These are phyloP conservation scores for Polyporus arcularius DNA, from an alignment of 768 basidiomycete species.

Conservation along the genomic window DNA sequence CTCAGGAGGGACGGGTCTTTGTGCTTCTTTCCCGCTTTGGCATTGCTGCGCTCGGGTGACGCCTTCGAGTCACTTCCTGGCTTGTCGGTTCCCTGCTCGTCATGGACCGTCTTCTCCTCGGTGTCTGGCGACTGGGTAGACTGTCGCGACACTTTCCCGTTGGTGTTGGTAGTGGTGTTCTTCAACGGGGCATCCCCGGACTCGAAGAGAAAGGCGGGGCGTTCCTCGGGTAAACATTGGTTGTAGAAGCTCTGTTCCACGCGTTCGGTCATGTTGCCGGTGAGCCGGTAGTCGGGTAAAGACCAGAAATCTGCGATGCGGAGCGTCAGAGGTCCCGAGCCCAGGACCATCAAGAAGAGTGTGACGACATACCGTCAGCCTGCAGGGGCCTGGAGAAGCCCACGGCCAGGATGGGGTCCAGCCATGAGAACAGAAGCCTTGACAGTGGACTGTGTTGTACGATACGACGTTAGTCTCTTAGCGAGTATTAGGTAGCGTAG, in stretches of 20 bases:
- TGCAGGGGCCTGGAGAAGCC: constrained; percentile 60
- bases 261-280: constrained; percentile 8
- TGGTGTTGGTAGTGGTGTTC: neutral
- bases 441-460: constrained; percentile 41
- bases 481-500: too few species aligned
- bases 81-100: neutral
- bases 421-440: constrained; percentile 52
- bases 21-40: constrained; percentile 8
- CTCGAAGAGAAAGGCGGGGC: constrained; percentile 6
- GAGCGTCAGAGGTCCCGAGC: neutral
- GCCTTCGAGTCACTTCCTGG: neutral
- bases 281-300: constrained; percentile 4
- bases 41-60: neutral
- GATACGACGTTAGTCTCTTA: neutral
- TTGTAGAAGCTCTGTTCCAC: constrained; percentile 10
- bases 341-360: neutral
- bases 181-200: neutral
- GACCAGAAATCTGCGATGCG: constrained; percentile 10
- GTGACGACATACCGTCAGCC: constrained; percentile 46
- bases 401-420: constrained; percentile 53
- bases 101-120: neutral
- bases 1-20: constrained; percentile 50
- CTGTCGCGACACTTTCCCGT: neutral
- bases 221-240: constrained; percentile 11
- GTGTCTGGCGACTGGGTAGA: neutral